Conservation (phyloP, 305 asterid genomes). For the Solanum aculeatissimum region DNA sequence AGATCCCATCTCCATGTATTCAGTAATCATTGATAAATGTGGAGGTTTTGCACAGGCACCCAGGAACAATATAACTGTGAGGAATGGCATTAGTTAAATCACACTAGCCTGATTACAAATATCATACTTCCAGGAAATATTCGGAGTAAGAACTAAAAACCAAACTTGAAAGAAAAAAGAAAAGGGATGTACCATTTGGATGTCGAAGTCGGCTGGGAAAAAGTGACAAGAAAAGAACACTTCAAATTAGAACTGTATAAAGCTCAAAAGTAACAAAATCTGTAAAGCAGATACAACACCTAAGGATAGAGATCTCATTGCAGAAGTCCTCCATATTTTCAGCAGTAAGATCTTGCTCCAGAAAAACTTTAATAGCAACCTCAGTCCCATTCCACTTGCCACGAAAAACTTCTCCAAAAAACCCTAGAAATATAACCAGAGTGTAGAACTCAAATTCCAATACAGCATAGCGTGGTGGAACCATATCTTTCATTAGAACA, state of each 20-base stretch:
- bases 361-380: conserved; percentile 91
- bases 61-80: conserved; percentile 87
- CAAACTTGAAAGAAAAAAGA: neutral
- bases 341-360: conserved; percentile 98
- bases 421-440: conserved; percentile 34
- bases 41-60: conserved; percentile 99
- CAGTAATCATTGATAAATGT: conserved; percentile 84
- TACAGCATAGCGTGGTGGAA: neutral
- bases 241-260: conserved; percentile 16
- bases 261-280: conserved; percentile 6
- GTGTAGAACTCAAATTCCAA: neutral
- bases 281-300: conserved; percentile 29
- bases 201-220: conserved; percentile 91
- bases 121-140: neutral
- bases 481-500: neutral
- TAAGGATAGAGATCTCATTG: conserved; percentile 89
- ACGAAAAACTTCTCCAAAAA: conserved; percentile 97
- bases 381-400: conserved; percentile 98
- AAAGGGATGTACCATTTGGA: conserved; percentile 76
- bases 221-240: conserved; percentile 6
- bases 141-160: neutral
- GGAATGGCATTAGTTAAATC: neutral
- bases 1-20: conserved; percentile 99
- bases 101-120: neutral
- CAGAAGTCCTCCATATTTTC: conserved; percentile 99